These are phyloP conservation scores for Gamarada debralockiae DNA, from an alignment of 495 filamentous ascomycete genomes.

Conservation along the genomic window DNA sequence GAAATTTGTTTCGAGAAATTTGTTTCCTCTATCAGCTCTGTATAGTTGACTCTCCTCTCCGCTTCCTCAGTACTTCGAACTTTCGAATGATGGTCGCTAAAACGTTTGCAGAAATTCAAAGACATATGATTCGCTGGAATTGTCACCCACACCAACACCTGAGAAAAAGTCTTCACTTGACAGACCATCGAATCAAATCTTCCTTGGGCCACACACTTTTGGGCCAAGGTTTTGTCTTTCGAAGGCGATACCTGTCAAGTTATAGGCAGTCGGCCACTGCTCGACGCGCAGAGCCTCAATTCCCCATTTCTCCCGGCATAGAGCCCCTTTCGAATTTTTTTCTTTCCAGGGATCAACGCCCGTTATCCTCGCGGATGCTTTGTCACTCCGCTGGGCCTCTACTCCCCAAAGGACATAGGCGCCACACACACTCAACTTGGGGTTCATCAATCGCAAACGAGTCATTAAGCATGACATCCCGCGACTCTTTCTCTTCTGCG, in stretches of 20 bases:
- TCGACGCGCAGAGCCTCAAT: not conserved
- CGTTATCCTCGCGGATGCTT: not conserved
- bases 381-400: not conserved
- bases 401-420: not conserved
- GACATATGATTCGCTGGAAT: constrained; percentile 1
- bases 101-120: not conserved
- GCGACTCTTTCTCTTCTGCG: no score
- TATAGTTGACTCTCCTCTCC: not conserved
- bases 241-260: not conserved
- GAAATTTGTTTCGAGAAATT: not conserved
- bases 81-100: constrained; percentile 6
- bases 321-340: not conserved
- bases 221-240: not conserved
- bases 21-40: not conserved
- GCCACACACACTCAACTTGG: no score
- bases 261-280: not conserved
- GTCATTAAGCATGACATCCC: not conserved
- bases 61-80: not conserved
- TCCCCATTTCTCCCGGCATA: not conserved
- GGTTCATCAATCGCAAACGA: not conserved
- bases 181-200: not conserved
- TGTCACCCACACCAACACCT: not conserved
- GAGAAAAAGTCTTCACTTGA: not conserved
- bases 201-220: not conserved
- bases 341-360: not conserved